Conservation (phyloP, 2,329 filamentous ascomycete genomes). For the Monosporascus sp. region DNA sequence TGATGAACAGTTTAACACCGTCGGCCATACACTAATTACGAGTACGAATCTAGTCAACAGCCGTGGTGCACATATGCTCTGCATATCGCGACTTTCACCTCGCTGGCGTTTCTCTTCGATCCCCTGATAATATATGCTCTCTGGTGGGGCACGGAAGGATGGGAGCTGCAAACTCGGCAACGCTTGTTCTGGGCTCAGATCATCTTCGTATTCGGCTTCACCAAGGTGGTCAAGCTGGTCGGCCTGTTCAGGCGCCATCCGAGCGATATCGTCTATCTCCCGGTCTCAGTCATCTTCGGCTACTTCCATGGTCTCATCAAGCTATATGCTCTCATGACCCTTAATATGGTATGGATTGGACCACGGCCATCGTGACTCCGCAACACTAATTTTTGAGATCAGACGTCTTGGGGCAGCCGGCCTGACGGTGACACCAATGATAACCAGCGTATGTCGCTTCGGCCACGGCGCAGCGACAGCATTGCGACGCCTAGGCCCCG, state of each 20-base stretch:
- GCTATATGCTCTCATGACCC: constrained; percentile 76
- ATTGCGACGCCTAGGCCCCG: constrained; percentile 28
- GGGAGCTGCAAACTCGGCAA: constrained; percentile 47
- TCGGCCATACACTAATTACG: constrained; percentile 10
- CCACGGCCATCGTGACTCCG: not conserved
- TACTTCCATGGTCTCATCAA: constrained; percentile 93
- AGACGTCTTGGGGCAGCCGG: constrained; percentile 96
- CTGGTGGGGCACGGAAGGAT: constrained; percentile 61
- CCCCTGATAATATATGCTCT: constrained; percentile 64
- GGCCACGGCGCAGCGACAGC: constrained; percentile 33
- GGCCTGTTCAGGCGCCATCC: constrained; percentile 83
- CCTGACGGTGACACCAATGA: constrained; percentile 86
- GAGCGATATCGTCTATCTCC: constrained; percentile 71
- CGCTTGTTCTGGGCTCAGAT: constrained; percentile 57
- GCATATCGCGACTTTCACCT: constrained; percentile 87
- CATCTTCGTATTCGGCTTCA: constrained; percentile 72
- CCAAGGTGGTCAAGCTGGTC: constrained; percentile 85
- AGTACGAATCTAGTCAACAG: constrained; percentile 59
- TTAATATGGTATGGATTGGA: constrained; percentile 63
- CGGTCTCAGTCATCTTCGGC: constrained; percentile 83
- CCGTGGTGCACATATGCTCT: constrained; percentile 92
- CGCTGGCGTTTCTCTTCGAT: constrained; percentile 76
- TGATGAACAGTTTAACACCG: no score
- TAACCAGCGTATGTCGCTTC: constrained; percentile 57
- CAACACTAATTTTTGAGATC: constrained; percentile 4